Conservation (phyloP, 192 early-diverging fungal species). For the Funneliformis mosseae region DNA sequence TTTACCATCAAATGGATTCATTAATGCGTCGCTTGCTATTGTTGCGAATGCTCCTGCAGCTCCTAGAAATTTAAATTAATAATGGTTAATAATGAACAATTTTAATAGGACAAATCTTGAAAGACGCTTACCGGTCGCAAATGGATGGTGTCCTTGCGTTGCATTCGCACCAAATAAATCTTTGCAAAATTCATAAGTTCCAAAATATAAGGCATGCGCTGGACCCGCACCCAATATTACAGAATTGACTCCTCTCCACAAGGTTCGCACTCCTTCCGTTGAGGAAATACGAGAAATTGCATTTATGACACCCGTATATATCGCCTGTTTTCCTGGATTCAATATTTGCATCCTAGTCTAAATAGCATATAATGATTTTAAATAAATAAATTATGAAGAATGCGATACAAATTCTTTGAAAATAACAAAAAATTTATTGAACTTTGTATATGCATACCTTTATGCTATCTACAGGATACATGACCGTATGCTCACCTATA, state of each 20-base stretch:
- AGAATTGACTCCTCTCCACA: conserved; percentile 93
- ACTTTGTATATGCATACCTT: conserved; percentile 64
- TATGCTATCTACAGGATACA: conserved; percentile 93
- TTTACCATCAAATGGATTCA: conserved; percentile 96
- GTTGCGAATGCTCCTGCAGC: conserved; percentile 90
- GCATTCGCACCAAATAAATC: conserved; percentile 64
- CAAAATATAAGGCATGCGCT: conserved; percentile 95
- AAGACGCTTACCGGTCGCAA: conserved; percentile 58
- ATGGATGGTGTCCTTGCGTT: conserved; percentile 52
- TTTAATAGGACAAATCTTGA: neutral
- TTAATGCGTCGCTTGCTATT: conserved; percentile 82
- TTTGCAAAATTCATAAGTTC: conserved; percentile 91
- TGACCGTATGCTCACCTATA: conserved; percentile 94
- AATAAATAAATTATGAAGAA: neutral
- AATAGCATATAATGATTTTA: conserved; percentile 7
- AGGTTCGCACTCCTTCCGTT: conserved; percentile 74
- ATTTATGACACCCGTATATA: conserved; percentile 71
- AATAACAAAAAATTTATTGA: neutral
- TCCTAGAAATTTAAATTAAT: conserved; percentile 46
- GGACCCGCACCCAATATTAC: conserved; percentile 94
- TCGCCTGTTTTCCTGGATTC: conserved; percentile 62
- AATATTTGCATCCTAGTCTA: conserved; percentile 95
- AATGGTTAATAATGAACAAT: neutral
- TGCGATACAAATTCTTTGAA: neutral
- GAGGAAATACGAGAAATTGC: conserved; percentile 71